phyloP scores from a whole-genome alignment of 1,139 yeast species.

The Groenewaldozyma auringiensis region DNA sequence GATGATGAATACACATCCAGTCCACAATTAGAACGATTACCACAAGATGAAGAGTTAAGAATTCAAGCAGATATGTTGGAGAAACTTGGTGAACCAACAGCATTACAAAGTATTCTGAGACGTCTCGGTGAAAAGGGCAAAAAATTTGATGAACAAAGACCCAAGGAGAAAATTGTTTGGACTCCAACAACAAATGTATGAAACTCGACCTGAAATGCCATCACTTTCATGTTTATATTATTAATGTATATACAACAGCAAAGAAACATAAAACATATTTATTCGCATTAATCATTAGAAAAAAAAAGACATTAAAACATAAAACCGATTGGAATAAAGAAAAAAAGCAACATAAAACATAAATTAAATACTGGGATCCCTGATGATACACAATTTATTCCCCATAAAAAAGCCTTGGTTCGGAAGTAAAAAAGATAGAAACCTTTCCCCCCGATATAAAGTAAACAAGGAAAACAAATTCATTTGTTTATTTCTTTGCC shows the following conservation, averaged over 20 bases:
- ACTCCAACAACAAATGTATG: constrained; percentile 10
- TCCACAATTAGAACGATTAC: constrained; percentile 22
- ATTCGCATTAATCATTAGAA: not conserved
- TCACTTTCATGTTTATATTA: too few species aligned
- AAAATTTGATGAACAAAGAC: constrained; percentile 11
- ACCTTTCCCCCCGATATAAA: not conserved
- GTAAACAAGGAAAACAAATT: not conserved
- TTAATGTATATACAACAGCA: constrained; percentile 4
- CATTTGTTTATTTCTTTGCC: constrained; percentile 25
- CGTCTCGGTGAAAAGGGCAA: constrained; percentile 20
- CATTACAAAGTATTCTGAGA: constrained; percentile 24
- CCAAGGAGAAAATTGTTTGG: constrained; percentile 16
- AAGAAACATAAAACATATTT: not conserved
- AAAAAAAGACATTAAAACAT: constrained; percentile 10
- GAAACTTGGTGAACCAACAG: constrained; percentile 24
- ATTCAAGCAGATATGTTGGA: constrained; percentile 15
- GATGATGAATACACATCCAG: constrained; percentile 15
- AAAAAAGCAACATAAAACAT: constrained; percentile 1
- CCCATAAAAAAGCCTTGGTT: not conserved
- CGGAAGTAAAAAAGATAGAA: not conserved
- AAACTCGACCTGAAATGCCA: not conserved
- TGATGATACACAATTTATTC: not conserved
- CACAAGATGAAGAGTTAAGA: constrained; percentile 17
- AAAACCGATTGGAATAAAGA: constrained; percentile 10
- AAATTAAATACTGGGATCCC: not conserved